A percentile compares a stretch with the other conserved stretches of the same genome.
Evolutionary conservation across 768 basidiomycete species (phyloP).

Genomic region (Lactifluus rugatus): DNA sequence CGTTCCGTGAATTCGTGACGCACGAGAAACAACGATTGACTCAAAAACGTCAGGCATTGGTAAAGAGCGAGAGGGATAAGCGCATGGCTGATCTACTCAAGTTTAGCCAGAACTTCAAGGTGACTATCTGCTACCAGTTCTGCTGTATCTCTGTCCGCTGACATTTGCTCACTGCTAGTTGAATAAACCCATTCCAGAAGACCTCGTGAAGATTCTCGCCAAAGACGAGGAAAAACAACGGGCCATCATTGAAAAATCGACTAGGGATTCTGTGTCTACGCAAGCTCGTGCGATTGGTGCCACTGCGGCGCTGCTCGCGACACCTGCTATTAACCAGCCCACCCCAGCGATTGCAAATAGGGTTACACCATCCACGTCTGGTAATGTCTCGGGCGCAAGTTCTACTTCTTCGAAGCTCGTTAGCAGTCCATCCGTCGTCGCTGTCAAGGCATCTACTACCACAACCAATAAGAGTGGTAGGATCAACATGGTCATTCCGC

Average conservation of each 20-base stretch:
- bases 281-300: constrained; percentile 55
- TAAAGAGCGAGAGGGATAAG: constrained; percentile 91
- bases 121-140: constrained; percentile 26
- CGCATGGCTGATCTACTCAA: constrained; percentile 87
- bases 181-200: constrained; percentile 91
- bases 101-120: constrained; percentile 94
- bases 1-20: constrained; percentile 88
- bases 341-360: constrained; percentile 28
- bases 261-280: constrained; percentile 52
- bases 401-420: constrained; percentile 16
- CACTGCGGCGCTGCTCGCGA: constrained; percentile 33
- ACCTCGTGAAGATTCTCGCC: constrained; percentile 84
- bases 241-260: constrained; percentile 69
- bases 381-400: constrained; percentile 3
- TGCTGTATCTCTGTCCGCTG: not conserved
- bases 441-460: constrained; percentile 2
- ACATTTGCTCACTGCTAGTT: constrained; percentile 38
- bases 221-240: constrained; percentile 91
- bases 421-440: constrained; percentile 12
- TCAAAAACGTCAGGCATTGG: constrained; percentile 81
- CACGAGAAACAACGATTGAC: constrained; percentile 84
- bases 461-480: constrained; percentile 17
- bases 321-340: constrained; percentile 31
- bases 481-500: constrained; percentile 72
- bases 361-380: constrained; percentile 13